phyloP scores from a whole-genome alignment of 176 grass and related monocot species.

The Bromus sterilis region DNA sequence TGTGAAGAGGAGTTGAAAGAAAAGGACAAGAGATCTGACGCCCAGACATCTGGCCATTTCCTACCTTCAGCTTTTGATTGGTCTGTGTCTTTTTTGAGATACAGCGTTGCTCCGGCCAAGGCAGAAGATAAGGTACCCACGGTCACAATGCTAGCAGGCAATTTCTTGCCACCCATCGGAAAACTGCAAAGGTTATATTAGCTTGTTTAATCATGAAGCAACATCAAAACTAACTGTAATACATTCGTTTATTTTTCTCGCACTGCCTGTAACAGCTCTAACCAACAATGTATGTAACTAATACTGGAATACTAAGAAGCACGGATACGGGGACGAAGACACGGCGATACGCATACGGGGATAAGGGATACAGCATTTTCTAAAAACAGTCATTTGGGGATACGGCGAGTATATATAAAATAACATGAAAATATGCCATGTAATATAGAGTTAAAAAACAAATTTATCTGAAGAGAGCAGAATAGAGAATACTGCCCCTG shows the following conservation, averaged over 20 bases:
- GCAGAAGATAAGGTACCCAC: not conserved
- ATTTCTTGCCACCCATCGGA: not conserved
- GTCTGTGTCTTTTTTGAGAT: not conserved
- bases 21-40: too few relatives aligned
- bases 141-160: not conserved
- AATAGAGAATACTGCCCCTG: too few relatives aligned
- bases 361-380: too few relatives aligned
- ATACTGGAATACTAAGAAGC: too few relatives aligned
- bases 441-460: too few relatives aligned
- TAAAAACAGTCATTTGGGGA: too few relatives aligned
- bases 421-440: too few relatives aligned
- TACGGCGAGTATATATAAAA: too few relatives aligned
- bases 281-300: not conserved
- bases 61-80: not conserved
- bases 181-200: not conserved
- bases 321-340: too few relatives aligned
- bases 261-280: not conserved
- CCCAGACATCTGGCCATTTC: not conserved
- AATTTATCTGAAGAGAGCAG: too few relatives aligned
- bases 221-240: not conserved
- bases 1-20: not conserved
- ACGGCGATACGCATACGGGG: too few relatives aligned
- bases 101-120: not conserved
- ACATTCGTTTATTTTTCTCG: not conserved
- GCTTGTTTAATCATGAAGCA: not conserved